A percentile compares a stretch with the other conserved stretches of the same genome.
Evolutionary conservation across 192 early-diverging fungal species (phyloP).

Genomic region (Rhizoclosmatium sp.): DNA sequence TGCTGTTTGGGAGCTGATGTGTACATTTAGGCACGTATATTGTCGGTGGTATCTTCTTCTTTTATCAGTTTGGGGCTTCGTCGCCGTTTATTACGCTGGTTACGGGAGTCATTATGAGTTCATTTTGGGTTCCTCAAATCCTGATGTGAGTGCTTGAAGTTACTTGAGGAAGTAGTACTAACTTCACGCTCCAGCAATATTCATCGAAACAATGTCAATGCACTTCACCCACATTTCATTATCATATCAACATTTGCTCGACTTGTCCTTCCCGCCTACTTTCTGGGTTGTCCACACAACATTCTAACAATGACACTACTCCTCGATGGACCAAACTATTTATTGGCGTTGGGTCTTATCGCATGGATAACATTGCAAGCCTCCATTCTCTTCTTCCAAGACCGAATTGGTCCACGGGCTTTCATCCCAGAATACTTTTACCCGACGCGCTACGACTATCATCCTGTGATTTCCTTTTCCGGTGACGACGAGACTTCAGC

Average conservation of each 20-base stretch:
- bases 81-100: conserved; percentile 55
- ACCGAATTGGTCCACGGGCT: conserved; percentile 72
- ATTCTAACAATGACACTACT: conserved; percentile 47
- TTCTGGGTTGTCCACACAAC: conserved; percentile 67
- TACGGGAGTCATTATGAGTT: conserved; percentile 60
- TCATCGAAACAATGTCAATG: conserved; percentile 66
- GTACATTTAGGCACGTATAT: conserved; percentile 61
- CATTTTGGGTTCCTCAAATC: conserved; percentile 87
- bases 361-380: conserved; percentile 68
- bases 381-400: conserved; percentile 68
- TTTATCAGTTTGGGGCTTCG: conserved; percentile 64
- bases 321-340: conserved; percentile 57
- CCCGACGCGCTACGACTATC: conserved; percentile 34
- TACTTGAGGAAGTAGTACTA: neutral
- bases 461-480: neutral
- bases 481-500: neutral
- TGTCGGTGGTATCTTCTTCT: conserved; percentile 64
- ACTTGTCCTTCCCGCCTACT: conserved; percentile 68
- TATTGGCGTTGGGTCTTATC: conserved; percentile 54
- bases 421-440: conserved; percentile 67
- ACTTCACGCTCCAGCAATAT: conserved; percentile 58
- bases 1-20: conserved; percentile 16
- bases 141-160: conserved; percentile 39
- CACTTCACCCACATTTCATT: conserved; percentile 65
- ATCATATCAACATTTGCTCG: conserved; percentile 64